Evolutionary conservation across 306 rosid genomes (phyloP).

Genomic region (Arachis hypogaea): DNA sequence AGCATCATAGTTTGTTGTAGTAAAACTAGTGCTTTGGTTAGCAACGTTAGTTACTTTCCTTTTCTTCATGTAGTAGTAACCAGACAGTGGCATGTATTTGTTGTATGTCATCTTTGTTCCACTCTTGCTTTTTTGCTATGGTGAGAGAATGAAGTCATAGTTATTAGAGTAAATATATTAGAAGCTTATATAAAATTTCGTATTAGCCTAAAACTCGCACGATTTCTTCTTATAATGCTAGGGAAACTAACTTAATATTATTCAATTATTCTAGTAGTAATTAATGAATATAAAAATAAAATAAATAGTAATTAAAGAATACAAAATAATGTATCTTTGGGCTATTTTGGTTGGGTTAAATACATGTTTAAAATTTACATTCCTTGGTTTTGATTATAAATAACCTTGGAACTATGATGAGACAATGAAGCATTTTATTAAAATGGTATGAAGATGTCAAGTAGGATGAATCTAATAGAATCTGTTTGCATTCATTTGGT

Average conservation of each 20-base stretch:
- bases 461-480: not conserved
- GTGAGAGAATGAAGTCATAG: conserved; percentile 24
- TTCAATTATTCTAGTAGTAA: too few relatives aligned
- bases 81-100: conserved; percentile 1
- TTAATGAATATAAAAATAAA: too few relatives aligned
- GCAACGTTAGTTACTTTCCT: not conserved
- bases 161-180: not conserved
- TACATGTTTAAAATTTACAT: too few relatives aligned
- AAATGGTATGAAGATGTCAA: conserved; percentile 1
- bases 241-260: too few relatives aligned
- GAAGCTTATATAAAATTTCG: too few relatives aligned
- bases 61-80: not conserved
- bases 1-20: conserved; percentile 19
- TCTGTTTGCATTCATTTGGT: not conserved
- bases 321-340: too few relatives aligned
- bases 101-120: not conserved
- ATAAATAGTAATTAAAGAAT: too few relatives aligned
- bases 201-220: too few relatives aligned
- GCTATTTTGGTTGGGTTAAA: too few relatives aligned
- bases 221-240: too few relatives aligned
- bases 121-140: not conserved
- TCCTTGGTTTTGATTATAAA: too few relatives aligned
- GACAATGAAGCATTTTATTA: not conserved
- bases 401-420: too few relatives aligned
- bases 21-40: not conserved